Conservation (phyloP, 495 filamentous ascomycete species). For the Tricharina praecox region DNA sequence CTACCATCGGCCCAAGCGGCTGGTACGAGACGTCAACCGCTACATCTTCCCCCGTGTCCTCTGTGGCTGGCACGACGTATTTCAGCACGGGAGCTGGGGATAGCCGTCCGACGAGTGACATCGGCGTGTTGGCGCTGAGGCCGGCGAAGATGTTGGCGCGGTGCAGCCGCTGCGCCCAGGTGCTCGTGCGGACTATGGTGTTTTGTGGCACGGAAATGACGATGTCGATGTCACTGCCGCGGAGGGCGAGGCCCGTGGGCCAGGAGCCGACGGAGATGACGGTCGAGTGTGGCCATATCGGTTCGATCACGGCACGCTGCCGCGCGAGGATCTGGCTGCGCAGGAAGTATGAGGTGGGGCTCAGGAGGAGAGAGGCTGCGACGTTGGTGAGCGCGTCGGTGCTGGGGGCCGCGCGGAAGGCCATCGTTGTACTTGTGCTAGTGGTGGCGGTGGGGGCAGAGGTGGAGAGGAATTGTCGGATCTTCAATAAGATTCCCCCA, state of each 20-base stretch:
- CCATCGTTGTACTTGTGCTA: not conserved
- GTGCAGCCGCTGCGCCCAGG: not conserved
- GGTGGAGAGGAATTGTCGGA: too few relatives aligned
- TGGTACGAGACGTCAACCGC: not conserved
- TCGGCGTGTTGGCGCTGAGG: too few relatives aligned
- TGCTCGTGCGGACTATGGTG: not conserved
- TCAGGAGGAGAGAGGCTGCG: not conserved
- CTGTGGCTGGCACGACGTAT: not conserved
- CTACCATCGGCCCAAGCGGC: not conserved
- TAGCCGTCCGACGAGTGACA: not conserved
- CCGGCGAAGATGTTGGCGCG: not conserved
- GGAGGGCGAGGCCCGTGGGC: not conserved
- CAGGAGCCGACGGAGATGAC: not conserved
- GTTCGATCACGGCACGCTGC: not conserved
- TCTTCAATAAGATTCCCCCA: too few relatives aligned
- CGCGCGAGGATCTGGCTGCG: not conserved
- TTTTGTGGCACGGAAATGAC: slow-evolving; percentile 11
- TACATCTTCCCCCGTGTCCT: not conserved
- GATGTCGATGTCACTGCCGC: slow-evolving; percentile 16
- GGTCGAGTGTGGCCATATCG: not conserved
- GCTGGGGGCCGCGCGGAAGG: not conserved
- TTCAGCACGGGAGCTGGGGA: not conserved
- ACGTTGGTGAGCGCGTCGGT: not conserved
- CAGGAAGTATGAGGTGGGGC: not conserved
- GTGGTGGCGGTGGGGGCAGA: not conserved